phyloP scores from a whole-genome alignment of 2,329 filamentous ascomycete genomes.

The Neoscytalidium dimidiatum region DNA sequence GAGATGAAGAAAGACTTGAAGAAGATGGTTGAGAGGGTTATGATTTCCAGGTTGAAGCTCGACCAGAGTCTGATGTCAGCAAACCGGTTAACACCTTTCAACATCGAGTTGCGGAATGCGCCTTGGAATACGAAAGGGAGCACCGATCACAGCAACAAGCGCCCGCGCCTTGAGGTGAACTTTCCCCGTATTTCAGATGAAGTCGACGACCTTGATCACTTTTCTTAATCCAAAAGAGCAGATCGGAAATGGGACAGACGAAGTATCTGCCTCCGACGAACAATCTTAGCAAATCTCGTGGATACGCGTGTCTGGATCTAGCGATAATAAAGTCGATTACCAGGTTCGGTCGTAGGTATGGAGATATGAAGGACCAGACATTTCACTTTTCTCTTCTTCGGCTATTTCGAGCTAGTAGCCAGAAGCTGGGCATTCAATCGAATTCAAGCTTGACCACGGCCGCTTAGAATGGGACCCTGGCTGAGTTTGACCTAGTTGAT shows the following conservation, averaged over 20 bases:
- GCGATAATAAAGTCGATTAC: too few relatives aligned
- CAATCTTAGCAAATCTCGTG: neutral
- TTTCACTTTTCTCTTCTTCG: too few relatives aligned
- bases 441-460: too few relatives aligned
- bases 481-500: neutral
- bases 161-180: neutral
- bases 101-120: neutral
- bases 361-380: too few relatives aligned
- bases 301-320: too few relatives aligned
- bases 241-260: neutral
- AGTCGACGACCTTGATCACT: constrained; percentile 9
- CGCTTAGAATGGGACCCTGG: too few relatives aligned
- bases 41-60: constrained; percentile 44
- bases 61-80: constrained; percentile 37
- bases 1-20: constrained; percentile 48
- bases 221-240: neutral
- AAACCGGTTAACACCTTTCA: neutral
- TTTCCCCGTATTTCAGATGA: neutral
- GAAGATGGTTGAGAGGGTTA: constrained; percentile 36
- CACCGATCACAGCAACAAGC: neutral
- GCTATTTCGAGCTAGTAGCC: too few relatives aligned
- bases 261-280: too few relatives aligned
- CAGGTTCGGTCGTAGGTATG: too few relatives aligned
- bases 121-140: neutral
- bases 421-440: too few relatives aligned